These are phyloP conservation scores for Cryptosporidium viatorum DNA, from an alignment of 169 alveolate genomes.

Conservation along the genomic window DNA sequence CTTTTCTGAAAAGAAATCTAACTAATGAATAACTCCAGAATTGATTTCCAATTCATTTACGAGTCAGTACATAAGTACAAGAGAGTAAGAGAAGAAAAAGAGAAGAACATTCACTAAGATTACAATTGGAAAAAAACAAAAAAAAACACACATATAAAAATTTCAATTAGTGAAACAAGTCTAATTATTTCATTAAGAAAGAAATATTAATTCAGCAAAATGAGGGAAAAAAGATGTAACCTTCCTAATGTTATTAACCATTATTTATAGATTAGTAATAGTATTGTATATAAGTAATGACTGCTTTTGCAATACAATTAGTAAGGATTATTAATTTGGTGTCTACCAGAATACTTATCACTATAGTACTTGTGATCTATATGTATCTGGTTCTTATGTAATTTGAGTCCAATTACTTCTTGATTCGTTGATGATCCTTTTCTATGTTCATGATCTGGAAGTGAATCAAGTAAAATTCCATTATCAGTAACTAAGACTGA, in stretches of 20 bases:
- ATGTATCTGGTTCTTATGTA: constrained; percentile 66
- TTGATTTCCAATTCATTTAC: too few relatives aligned
- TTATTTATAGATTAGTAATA: not conserved
- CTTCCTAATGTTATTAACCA: not conserved
- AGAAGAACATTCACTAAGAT: too few relatives aligned
- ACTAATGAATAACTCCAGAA: not conserved
- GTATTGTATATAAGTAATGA: not conserved
- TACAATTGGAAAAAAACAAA: not conserved
- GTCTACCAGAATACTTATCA: constrained; percentile 8
- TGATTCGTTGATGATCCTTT: constrained; percentile 12
- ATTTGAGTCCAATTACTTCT: constrained; percentile 54
- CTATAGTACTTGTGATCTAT: constrained; percentile 57
- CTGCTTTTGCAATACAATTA: constrained; percentile 4
- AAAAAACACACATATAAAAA: not conserved
- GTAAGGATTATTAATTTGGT: constrained; percentile 50
- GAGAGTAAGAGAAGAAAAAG: not conserved
- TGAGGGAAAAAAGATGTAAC: not conserved
- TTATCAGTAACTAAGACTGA: constrained; percentile 67
- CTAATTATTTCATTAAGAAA: not conserved
- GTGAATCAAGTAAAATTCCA: constrained; percentile 53
- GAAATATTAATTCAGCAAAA: not conserved
- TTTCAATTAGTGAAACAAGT: not conserved
- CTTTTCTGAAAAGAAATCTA: too few relatives aligned
- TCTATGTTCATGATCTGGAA: not conserved
- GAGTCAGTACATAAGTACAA: too few relatives aligned